Conservation (phyloP, 2,329 filamentous ascomycete species). For the Aureobasidium subglaciale region DNA sequence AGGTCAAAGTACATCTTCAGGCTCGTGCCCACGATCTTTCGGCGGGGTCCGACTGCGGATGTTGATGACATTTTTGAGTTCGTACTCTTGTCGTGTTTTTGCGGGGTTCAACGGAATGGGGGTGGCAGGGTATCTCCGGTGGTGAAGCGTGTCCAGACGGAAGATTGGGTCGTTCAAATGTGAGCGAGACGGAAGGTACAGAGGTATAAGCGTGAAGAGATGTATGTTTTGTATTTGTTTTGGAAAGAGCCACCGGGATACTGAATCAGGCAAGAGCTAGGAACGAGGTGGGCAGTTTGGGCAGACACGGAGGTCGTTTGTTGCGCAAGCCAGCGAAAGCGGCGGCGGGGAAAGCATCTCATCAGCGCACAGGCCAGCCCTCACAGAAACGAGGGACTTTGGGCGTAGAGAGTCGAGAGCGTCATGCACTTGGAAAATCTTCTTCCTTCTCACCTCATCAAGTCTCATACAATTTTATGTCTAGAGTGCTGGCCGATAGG, state of each 20-base stretch:
- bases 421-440: constrained; percentile 13
- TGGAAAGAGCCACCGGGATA: not conserved
- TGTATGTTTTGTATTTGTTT: not conserved
- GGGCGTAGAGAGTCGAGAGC: not conserved
- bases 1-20: constrained; percentile 77
- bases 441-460: not conserved
- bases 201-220: not conserved
- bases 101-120: constrained; percentile 11
- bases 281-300: not conserved
- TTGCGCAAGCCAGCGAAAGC: constrained; percentile 1
- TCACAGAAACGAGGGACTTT: not conserved
- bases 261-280: not conserved
- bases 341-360: not conserved
- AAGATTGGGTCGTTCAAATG: not conserved
- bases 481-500: constrained; percentile 44
- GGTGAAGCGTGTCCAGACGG: not conserved
- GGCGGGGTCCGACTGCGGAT: constrained; percentile 25
- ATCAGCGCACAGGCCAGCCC: not conserved
- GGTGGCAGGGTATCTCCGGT: not conserved
- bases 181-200: not conserved
- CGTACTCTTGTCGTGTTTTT: not conserved
- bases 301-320: not conserved
- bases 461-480: constrained; percentile 3
- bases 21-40: constrained; percentile 64
- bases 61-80: constrained; percentile 8